These are phyloP conservation scores for Pseudogymnoascus sp. DNA, from an alignment of 2,329 filamentous ascomycete species.

Conservation along the genomic window DNA sequence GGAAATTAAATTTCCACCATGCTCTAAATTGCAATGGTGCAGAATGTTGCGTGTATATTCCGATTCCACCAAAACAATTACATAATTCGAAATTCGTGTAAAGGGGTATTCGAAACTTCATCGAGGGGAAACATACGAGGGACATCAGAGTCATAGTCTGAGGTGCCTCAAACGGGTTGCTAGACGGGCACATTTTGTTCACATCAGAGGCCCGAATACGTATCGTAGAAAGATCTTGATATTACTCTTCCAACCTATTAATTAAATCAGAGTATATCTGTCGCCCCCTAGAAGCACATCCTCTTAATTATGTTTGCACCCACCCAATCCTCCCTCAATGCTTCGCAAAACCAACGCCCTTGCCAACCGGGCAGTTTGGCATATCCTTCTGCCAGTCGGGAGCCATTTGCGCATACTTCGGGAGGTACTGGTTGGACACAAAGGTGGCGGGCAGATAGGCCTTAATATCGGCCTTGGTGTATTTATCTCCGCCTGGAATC, in stretches of 20 bases:
- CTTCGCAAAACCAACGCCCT: conserved; percentile 19
- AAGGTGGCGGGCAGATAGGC: conserved; percentile 26
- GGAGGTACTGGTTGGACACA: conserved; percentile 28
- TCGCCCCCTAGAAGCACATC: not conserved
- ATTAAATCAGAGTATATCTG: not conserved
- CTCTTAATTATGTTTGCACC: not conserved
- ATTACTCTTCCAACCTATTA: not conserved
- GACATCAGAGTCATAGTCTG: not conserved
- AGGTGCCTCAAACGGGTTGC: not conserved
- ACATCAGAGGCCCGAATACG: not conserved
- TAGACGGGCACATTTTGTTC: not conserved
- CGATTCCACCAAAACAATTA: not conserved
- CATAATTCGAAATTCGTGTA: not conserved
- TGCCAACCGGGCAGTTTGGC: conserved; percentile 23
- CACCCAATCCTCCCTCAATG: not conserved
- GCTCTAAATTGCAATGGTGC: not conserved
- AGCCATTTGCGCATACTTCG: conserved; percentile 26
- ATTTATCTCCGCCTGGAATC: conserved; percentile 23
- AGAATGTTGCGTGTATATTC: not conserved
- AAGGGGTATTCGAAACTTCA: not conserved
- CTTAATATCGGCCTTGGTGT: conserved; percentile 25
- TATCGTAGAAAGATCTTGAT: not conserved
- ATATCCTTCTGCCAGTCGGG: conserved; percentile 23
- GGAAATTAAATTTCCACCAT: not conserved
- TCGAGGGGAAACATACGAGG: not conserved